phyloP scores from a whole-genome alignment of 768 basidiomycete genomes.

The Lactarius akahatsu region DNA sequence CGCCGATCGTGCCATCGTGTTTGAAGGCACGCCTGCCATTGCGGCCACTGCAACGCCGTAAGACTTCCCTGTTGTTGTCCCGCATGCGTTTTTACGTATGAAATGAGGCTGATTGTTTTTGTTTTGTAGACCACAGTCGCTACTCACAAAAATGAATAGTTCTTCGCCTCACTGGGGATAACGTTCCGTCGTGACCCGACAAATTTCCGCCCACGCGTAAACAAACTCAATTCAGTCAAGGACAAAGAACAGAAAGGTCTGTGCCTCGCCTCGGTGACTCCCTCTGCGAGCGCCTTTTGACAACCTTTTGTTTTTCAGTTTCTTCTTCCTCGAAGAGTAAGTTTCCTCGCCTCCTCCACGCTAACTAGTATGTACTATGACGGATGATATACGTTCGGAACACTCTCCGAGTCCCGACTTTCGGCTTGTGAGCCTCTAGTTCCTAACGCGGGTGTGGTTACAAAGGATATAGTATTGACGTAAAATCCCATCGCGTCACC shows the following conservation, averaged over 20 bases:
- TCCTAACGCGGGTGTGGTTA: not conserved
- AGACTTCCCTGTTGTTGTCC: conserved; percentile 35
- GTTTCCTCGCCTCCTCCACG: not conserved
- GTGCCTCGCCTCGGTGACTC: conserved; percentile 33
- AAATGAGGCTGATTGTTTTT: not conserved
- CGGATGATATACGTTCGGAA: not conserved
- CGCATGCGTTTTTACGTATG: not conserved
- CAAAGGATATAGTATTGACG: too few relatives aligned
- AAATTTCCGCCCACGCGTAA: conserved; percentile 86
- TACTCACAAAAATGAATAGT: conserved; percentile 97
- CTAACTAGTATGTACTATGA: not conserved
- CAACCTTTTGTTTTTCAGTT: conserved; percentile 46
- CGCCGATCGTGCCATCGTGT: conserved; percentile 95
- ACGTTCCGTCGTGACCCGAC: conserved; percentile 98
- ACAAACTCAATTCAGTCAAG: conserved; percentile 82
- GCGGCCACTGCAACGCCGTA: conserved; percentile 89
- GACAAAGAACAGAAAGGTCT: conserved; percentile 84
- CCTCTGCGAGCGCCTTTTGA: not conserved
- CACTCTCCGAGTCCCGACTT: not conserved
- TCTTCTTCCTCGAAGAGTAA: conserved; percentile 91
- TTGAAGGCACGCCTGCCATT: conserved; percentile 83
- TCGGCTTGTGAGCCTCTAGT: not conserved
- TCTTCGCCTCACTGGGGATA: conserved; percentile 92
- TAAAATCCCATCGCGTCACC: too few relatives aligned
- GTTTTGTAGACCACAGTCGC: conserved; percentile 77